Evolutionary conservation across 192 early-diverging fungal species (phyloP).

Genomic region (Coemansia sp.): DNA sequence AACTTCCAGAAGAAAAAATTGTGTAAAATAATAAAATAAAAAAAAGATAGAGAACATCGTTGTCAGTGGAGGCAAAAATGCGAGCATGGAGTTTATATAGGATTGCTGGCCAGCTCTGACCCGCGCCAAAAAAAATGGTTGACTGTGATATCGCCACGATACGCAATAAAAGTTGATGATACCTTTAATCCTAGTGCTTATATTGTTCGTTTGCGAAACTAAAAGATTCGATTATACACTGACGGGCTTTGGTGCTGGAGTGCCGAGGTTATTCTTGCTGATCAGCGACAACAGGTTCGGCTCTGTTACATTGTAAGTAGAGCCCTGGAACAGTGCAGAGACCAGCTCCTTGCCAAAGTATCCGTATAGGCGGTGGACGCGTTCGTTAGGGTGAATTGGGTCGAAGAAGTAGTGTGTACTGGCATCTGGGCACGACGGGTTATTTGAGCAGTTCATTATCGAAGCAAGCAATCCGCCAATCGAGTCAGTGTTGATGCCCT

Average conservation of each 20-base stretch:
- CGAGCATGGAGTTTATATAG: too few relatives aligned
- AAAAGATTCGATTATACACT: neutral
- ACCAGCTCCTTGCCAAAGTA: conserved; percentile 40
- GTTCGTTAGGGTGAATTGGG: conserved; percentile 50
- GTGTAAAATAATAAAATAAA: too few relatives aligned
- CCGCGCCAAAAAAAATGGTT: too few relatives aligned
- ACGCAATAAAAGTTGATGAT: too few relatives aligned
- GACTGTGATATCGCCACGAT: too few relatives aligned
- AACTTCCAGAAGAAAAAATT: too few relatives aligned
- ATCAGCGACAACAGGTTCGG: conserved; percentile 29
- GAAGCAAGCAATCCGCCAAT: conserved; percentile 35
- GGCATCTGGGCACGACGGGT: conserved; percentile 38
- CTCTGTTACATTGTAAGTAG: conserved; percentile 25
- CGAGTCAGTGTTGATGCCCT: conserved; percentile 44
- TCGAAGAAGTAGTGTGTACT: conserved; percentile 53
- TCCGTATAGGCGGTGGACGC: conserved; percentile 48
- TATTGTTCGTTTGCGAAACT: too few relatives aligned
- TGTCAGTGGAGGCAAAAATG: too few relatives aligned
- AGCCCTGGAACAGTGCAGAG: conserved; percentile 21
- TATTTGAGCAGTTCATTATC: conserved; percentile 31
- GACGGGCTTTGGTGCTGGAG: conserved; percentile 39
- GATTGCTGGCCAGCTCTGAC: too few relatives aligned
- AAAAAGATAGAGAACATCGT: too few relatives aligned
- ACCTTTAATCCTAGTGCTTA: too few relatives aligned
- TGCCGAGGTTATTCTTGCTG: conserved; percentile 29